Base-by-base conservation (phyloP, 2,329 filamentous ascomycete genomes). In the Ceratocystis cubensis region DNA sequence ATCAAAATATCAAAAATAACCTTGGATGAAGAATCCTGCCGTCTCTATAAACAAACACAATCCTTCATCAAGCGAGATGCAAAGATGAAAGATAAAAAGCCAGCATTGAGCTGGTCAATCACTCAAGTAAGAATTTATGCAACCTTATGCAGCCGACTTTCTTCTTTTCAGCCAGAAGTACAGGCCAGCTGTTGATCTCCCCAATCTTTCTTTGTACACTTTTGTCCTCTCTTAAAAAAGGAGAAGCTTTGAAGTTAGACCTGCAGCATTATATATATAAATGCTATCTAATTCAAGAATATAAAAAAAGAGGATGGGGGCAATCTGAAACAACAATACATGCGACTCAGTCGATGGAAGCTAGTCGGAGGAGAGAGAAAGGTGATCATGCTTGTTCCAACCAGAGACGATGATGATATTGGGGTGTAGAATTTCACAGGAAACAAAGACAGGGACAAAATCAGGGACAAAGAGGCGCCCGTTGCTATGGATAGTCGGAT, bases 31-130 rank as follows among this genome's bases (percentile, higher is more conserved):
- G 48, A 59, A 59, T 59, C 56, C 56, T 59, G 28, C 56, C 56
- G 56, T 30, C 25, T 59, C 56, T 59, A 59, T 59, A 59, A 59
- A 59, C 56, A 59, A 59, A 59, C 56, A 37, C 15, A n/a, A n/a
- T n/a, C 56, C 37, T 41, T 41, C 37, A 13, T 41, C 37, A 59
- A 59, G 56, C 28, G 56, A 33, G 25, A 59, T 3, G 37, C 37
- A 41, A 13, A 15, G 37, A 13, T 10, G 37, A 15, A 41, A 41
- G 37, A 41, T 41, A 41, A 41, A 59, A 59, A 6, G 56, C 28
- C 50, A 57, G 53, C 25, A 28, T 28, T 17, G 53, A 28, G 17
- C 10, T 17, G 25, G 15, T 6, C 10, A 57, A 8, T 28, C 22
- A 4, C 15, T 15, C 28, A 25, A 30, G 28, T 17, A 13, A 37